Base-by-base conservation (phyloP, 2,329 filamentous ascomycete genomes). In the Aspergillus udagawae region DNA sequence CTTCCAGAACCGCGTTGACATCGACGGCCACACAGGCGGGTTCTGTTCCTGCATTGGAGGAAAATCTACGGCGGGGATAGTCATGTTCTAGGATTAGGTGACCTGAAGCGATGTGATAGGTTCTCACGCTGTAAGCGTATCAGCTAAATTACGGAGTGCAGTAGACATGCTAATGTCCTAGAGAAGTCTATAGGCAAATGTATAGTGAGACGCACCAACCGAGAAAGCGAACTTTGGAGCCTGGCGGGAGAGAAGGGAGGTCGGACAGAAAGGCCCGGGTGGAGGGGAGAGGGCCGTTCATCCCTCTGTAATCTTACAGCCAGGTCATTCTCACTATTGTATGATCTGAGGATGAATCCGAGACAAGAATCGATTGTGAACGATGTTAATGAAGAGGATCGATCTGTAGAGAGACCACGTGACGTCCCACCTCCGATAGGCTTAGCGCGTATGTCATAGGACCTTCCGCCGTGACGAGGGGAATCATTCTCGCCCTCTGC, bases 201-300 rank as follows among this genome's bases (percentile, higher is more conserved):
- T 25, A n/a, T 28, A 48, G 32, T 27, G 25, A 52, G 35, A 76
- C 86, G 77, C 82, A 96, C 93, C 92, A 97, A 74, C 91, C 92
- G 52, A 97, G 76, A 73, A 97, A 96, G 60, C 93, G 87, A 59
- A 97, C 88, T 77, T 97, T 97, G n/a, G 86, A 83, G 44, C 84
- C 83, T 14, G 77, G 62, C n/a, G 77, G 69, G 51, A 78, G 77
- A 52, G 70, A 68, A 3, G 82, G 77, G 14, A 92, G 75, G 56
- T 83, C 78, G 14, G 83, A 84, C 54, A 93, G 79, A 58, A 91
- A 85, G 58, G 87, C 85, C 44, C 87, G 78, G 57, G 76, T 79
- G 23, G 86, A 87, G 6, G 91, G 83, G 32, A 84, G 76, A 28
- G 90, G 89, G 8, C 82, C 84, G 60, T 71, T 74, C 68, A 73